Base-by-base conservation (phyloP, 2,329 filamentous ascomycete species). In the Aspergillus sp. region DNA sequence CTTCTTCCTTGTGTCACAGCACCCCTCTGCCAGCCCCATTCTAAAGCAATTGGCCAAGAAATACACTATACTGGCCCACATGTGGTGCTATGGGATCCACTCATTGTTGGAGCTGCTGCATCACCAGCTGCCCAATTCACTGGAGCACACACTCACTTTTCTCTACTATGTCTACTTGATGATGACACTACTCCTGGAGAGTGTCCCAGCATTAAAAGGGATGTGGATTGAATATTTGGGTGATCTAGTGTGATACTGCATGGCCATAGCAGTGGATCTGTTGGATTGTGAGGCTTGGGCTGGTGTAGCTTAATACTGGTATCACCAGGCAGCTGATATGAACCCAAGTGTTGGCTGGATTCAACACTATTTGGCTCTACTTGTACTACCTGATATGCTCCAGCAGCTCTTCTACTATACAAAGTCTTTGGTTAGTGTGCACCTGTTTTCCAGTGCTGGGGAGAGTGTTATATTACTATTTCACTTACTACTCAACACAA, bases 221-320 rank as follows among this genome's bases (percentile, higher is more conserved):
- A 95, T 87, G 0, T 97, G 91, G 91, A 87, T 94, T 7, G 91
- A 96, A 55, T 96, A 89, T 45, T 70, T 97, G 0, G 91, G 90
- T 0, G 90, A 97, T 59, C 68, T 96, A 0, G 85, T 83, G 0
- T 75, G 90, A 19, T 96, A 94, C 57, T 75, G 84, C 0, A 96
- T 96, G 89, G 88, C 89, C 0, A 89, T 96, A 39, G 89, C 96
- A 62, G 86, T 85, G 29, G 84, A 93, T 51, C 75, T 86, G 19
- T 69, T 78, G 2, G 85, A 91, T 46, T 73, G 86, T 1, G 87
- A 94, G 42, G 79, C 82, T 0, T 97, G 91, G 91, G 86, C 85
- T 0, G 77, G 78, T 0, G 86, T 95, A 0, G 85, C 86, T 0
- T 73, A 83, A 0, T 82, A 83, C 38, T 97, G 90, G 93, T 96